Percentiles rank a stretch among this genome's conserved stretches.
Evolutionary conservation across 441 rosid species (phyloP).

Genomic region (Populus trichocarpa): DNA sequence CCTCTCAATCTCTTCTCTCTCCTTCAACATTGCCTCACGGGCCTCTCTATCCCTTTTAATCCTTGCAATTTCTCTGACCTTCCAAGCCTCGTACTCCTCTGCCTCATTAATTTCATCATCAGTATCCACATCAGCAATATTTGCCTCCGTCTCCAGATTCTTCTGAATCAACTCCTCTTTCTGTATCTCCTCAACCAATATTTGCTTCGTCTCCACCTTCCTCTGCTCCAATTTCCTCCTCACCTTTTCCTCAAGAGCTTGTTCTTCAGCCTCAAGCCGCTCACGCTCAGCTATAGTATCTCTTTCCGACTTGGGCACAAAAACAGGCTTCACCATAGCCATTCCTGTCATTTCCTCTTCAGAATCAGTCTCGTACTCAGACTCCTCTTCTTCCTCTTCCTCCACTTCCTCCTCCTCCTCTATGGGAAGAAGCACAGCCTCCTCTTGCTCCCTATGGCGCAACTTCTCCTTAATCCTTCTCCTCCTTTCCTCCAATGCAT

Average conservation of each 20-base stretch:
- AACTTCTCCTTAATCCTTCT: constrained; percentile 58
- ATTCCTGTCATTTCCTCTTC: constrained; percentile 67
- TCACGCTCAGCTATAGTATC: constrained; percentile 84
- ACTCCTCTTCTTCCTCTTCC: constrained; percentile 66
- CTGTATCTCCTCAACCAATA: constrained; percentile 74
- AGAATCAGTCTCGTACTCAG: constrained; percentile 90
- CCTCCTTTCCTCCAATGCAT: constrained; percentile 64
- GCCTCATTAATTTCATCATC: constrained; percentile 89
- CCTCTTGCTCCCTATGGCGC: constrained; percentile 61
- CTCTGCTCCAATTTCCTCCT: constrained; percentile 67
- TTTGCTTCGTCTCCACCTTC: constrained; percentile 69
- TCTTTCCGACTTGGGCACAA: constrained; percentile 77
- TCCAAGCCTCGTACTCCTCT: constrained; percentile 93
- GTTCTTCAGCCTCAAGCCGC: constrained; percentile 72
- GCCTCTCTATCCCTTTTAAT: constrained; percentile 80
- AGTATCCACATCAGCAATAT: constrained; percentile 79
- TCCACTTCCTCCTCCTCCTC: constrained; percentile 50
- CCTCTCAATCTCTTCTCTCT: constrained; percentile 84
- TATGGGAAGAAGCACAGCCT: constrained; percentile 45
- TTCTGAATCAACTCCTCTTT: constrained; percentile 72
- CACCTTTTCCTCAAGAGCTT: constrained; percentile 64
- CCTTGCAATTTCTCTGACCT: constrained; percentile 64
- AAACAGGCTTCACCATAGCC: constrained; percentile 80
- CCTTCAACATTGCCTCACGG: constrained; percentile 72
- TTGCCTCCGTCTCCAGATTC: constrained; percentile 66